Conservation (phyloP, 1,139 yeast species). For the Blastobotrys persicus region DNA sequence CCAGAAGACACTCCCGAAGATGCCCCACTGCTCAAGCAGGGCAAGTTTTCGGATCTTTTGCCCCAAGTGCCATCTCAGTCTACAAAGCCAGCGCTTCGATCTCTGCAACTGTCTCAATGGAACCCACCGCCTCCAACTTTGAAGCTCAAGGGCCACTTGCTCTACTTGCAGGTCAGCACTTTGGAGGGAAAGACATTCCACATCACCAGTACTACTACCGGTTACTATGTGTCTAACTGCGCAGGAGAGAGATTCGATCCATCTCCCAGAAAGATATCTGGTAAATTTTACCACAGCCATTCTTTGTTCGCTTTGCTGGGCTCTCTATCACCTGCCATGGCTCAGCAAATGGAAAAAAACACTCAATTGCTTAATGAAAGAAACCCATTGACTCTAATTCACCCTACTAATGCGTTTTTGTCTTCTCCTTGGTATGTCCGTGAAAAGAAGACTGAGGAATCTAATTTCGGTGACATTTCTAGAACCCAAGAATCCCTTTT, state of each 20-base stretch:
- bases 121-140: conserved; percentile 62
- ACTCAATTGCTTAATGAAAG: conserved; percentile 43
- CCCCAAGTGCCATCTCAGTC: conserved; percentile 31
- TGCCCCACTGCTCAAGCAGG: conserved; percentile 13
- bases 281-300: conserved; percentile 40
- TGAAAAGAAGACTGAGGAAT: conserved; percentile 26
- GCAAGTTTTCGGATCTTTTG: conserved; percentile 22
- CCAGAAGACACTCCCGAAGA: not conserved
- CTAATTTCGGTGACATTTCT: conserved; percentile 55
- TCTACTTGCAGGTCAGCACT: conserved; percentile 72
- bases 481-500: conserved; percentile 50
- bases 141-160: conserved; percentile 71
- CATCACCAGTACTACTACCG: conserved; percentile 73
- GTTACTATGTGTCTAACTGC: conserved; percentile 73
- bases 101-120: conserved; percentile 75
- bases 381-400: conserved; percentile 55
- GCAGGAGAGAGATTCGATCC: conserved; percentile 73
- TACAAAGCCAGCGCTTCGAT: conserved; percentile 45
- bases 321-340: conserved; percentile 54
- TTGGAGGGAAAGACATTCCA: conserved; percentile 77
- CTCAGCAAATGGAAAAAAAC: conserved; percentile 43
- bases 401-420: conserved; percentile 60
- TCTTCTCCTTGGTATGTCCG: conserved; percentile 76
- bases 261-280: conserved; percentile 42
- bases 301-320: conserved; percentile 55